Base-by-base conservation (phyloP, 73 alveolate species). In the Paramecium primaurelia region DNA sequence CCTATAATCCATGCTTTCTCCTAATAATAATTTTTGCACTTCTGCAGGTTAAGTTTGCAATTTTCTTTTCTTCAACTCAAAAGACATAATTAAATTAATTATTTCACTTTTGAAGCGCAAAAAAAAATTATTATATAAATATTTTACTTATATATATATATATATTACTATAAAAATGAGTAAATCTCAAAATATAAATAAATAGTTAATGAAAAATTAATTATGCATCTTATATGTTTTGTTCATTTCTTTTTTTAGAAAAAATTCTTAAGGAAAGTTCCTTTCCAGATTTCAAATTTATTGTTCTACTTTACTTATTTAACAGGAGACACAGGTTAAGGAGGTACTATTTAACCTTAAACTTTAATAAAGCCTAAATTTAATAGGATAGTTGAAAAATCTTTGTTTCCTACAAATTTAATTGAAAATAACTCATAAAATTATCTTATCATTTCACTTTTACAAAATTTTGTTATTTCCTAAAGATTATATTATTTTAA, bases 331-430 rank as follows among this genome's bases (percentile, higher is more conserved):
- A 25, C 6, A 18, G 69, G 69, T 18, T 54, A 18, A 54, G 69
- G 69, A 54, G 32, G 16, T n/a, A 54, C 32, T 16, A 54, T 54
- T 28, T 64, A 8, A 5, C 84, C 84, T 32, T 64, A 64, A 32
- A 64, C 6, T 73, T 38, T 73, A 14, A 73, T 73, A 37, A 73
- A 73, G 9, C 87, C 87, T 73, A 73, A 73, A 73, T 73, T 73
- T 30, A 34, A 12, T 5, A 73, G 38, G n/a, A 44, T 73, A 18
- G n/a, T 73, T 34, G 58, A 5, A 37, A 73, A 38, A 40, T 73
- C 87, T 18, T 38, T 73, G 18, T 37, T 30, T 73, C 87, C 59
- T 9, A 30, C 14, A 30, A 37, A 37, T 36, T 73, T 20, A 3
- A 37, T 34, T 0, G 58, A 73, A 73, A 73, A 64, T 64, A 64